phyloP scores from a whole-genome alignment of 2,329 filamentous ascomycete species.

The Ascochyta pisi region DNA sequence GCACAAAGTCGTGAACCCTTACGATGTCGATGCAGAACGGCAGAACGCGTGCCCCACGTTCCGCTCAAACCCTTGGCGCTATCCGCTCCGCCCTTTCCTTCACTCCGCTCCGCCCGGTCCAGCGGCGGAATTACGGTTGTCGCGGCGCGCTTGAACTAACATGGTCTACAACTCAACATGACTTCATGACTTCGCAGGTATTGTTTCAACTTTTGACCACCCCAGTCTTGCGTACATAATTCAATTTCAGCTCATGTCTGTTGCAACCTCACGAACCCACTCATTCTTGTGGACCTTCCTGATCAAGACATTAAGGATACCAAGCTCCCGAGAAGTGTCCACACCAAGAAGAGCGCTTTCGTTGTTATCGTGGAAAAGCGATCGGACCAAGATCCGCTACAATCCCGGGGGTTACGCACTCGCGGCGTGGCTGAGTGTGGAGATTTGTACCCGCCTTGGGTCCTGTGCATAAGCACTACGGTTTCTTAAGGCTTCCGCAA shows the following conservation, averaged over 20 bases:
- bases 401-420: background rate
- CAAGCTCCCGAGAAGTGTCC: background rate
- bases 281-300: background rate
- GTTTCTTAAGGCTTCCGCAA: conserved; percentile 9
- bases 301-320: background rate
- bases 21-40: background rate
- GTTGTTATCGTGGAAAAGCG: background rate
- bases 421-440: conserved; percentile 7
- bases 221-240: background rate
- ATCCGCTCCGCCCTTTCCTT: background rate
- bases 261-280: background rate
- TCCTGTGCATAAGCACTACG: conserved; percentile 9
- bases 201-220: background rate
- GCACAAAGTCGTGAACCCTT: conserved; percentile 6
- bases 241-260: background rate
- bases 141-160: background rate
- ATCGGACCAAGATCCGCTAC: conserved; percentile 1
- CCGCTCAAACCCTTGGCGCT: conserved; percentile 1
- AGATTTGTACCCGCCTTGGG: background rate
- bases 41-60: conserved; percentile 18
- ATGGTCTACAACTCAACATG: background rate
- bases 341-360: background rate
- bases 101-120: background rate
- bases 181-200: conserved; percentile 4
- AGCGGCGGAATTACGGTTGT: background rate